Conservation (phyloP, 164 flowering plant species). For the Santalum album region DNA sequence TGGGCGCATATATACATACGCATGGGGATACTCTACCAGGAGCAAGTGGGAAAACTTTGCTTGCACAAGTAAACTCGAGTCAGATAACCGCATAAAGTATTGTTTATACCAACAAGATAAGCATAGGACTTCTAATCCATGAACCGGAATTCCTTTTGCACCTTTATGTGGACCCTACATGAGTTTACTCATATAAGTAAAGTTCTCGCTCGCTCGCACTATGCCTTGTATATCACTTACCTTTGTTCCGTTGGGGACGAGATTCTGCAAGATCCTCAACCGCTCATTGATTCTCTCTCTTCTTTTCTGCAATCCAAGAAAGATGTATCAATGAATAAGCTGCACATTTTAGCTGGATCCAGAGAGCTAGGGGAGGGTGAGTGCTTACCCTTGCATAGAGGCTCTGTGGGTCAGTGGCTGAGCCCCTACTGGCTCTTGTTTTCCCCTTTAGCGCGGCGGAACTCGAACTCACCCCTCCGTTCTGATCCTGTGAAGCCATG, state of each 20-base stretch:
- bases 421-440: slow-evolving; percentile 35
- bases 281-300: slow-evolving; percentile 1
- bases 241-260: slow-evolving; percentile 5
- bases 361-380: not conserved
- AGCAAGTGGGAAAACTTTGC: no score
- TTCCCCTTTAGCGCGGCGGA: slow-evolving; percentile 24
- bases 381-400: slow-evolving; percentile 47
- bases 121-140: no score
- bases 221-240: not conserved
- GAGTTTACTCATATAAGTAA: no score
- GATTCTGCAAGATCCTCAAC: slow-evolving; percentile 1
- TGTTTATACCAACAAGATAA: no score
- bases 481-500: slow-evolving; percentile 40
- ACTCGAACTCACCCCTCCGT: slow-evolving; percentile 19
- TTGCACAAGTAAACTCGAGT: no score
- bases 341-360: not conserved
- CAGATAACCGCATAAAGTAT: no score
- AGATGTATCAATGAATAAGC: not conserved
- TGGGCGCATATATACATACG: no score
- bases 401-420: slow-evolving; percentile 57
- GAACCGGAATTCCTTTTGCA: no score
- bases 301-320: not conserved
- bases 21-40: no score
- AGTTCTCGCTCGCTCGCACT: no score
- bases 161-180: no score